Evolutionary conservation across 768 basidiomycete genomes (phyloP), one percentile per base, ranked within the genome.

Genomic region (Guyanaporus albipodus): DNA sequence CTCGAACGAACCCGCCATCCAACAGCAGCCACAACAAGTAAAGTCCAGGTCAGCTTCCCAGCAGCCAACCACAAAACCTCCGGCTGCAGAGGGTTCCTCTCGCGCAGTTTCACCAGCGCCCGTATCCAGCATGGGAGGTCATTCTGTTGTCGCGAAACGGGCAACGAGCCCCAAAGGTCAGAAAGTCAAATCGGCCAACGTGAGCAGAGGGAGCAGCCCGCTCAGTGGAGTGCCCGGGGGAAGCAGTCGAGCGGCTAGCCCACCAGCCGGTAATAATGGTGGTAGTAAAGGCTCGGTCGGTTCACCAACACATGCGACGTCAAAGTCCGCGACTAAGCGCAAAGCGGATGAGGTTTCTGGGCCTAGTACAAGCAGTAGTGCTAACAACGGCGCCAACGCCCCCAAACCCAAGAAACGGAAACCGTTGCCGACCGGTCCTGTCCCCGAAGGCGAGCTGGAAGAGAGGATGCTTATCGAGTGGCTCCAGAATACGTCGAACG

Each of bases 151-250:
- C 14, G 90, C 90, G 2, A 86, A 85, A 67, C 81, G 90, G 15
- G 90, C 90, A 4, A 91, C 88, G 2, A 90, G 87, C 51, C 90
- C 89, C 4, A 88, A 87, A 57, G 71, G 67, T 9, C 78, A 79
- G 4, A 87, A 85, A 61, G 69, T 70, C 8, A 84, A 79, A 55
- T 52, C 74, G 10, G 61, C 66, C 36, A 66, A 52, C 35, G 60
- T 52, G 21, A 82, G 77, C 59, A 73, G 83, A 49, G 80, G 75
- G 14, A 75, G 71, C 42, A 85, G 82, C 58, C 84, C 85, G 9
- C 68, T 84, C 7, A 56, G 57, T 29, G 65, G 59, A 2, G 63
- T 48, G 19, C 66, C 60, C n/a, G 60, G 62, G 14, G 58, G 58
- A 23, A 73, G 72, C 15, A 81, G 81, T 50, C 77, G 76, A 38